Base-by-base conservation (phyloP, 345 rosid genomes). In the Salix udensis region DNA sequence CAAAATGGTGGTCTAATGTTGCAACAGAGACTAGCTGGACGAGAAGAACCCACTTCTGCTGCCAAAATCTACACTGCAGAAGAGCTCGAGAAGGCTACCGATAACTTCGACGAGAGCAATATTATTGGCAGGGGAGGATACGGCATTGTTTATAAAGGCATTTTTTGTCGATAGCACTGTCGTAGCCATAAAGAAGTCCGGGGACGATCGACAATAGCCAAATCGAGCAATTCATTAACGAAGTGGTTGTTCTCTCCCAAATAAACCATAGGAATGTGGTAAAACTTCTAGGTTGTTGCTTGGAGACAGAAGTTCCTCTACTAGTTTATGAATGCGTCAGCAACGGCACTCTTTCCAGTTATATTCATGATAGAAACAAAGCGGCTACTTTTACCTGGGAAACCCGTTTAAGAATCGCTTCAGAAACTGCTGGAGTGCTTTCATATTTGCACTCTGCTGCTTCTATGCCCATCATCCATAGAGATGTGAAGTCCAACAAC, bases 1-100 rank as follows among this genome's bases (percentile, higher is more conserved):
- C 55, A 36, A 34, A 72, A 72, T 36, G 73, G 73, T 1, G 73
- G 73, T n/a, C 36, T 70, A 13, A n/a, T 70, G 16, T 24, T 70
- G 4, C 58, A 70, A 46, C 12, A 70, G 34, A 53, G 24, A 44
- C 26, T 70, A 24, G 18, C 58, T 44, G 40, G 26, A 18, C 31
- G 58, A 44, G 73, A 70, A 24, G 23, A 24, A 9, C 10, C 21
- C 18, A 34, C 44, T 21, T 53, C 18, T 23, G 21, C 12, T 34
- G 36, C 36, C n/a, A 52, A 52, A 21, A 13, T 52, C 19, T 52
- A 13, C 21, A 21, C 15, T 52, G 15, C 60, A 13, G 21, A 52
- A 11, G 60, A 52, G 21, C 21, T 52, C 6, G 60, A 21, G 60
- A 52, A 52, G 60, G 60, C 60, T 15, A 52, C 60, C 21, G 1